phyloP scores from a whole-genome alignment of 306 rosid genomes.

The Gleditsia sinensis region DNA sequence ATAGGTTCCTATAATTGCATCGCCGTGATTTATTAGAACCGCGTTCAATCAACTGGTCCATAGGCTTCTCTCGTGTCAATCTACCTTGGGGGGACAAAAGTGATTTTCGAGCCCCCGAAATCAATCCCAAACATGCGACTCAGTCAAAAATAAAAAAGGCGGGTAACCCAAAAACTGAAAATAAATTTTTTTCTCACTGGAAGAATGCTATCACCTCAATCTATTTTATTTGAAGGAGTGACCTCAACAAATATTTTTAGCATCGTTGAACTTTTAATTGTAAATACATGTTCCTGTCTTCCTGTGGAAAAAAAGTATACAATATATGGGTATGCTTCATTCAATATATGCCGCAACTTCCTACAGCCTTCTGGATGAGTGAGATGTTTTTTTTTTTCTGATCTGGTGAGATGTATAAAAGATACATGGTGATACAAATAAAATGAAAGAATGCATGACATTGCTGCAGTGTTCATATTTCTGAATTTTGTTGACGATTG shows the following conservation, averaged over 20 bases:
- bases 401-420: slow-evolving; percentile 27
- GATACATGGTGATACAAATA: slow-evolving; percentile 6
- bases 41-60: not conserved
- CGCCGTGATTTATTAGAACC: slow-evolving; percentile 24
- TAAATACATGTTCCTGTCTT: not conserved
- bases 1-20: slow-evolving; percentile 38
- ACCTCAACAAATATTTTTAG: slow-evolving; percentile 19
- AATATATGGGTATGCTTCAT: slow-evolving; percentile 19
- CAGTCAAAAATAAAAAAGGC: not conserved
- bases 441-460: slow-evolving; percentile 18
- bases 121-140: not conserved
- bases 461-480: not conserved
- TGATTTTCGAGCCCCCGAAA: not conserved
- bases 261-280: slow-evolving; percentile 33
- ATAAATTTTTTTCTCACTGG: not conserved
- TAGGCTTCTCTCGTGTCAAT: not conserved
- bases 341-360: slow-evolving; percentile 27
- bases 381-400: not conserved
- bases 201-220: not conserved
- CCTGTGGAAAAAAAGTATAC: slow-evolving; percentile 29
- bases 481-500: slow-evolving; percentile 9
- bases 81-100: not conserved
- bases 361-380: slow-evolving; percentile 27
- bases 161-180: not conserved
- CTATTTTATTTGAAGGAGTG: slow-evolving; percentile 4